phyloP scores from a whole-genome alignment of 352 stramenopile genomes.

The Phytopythium mirpurense region DNA sequence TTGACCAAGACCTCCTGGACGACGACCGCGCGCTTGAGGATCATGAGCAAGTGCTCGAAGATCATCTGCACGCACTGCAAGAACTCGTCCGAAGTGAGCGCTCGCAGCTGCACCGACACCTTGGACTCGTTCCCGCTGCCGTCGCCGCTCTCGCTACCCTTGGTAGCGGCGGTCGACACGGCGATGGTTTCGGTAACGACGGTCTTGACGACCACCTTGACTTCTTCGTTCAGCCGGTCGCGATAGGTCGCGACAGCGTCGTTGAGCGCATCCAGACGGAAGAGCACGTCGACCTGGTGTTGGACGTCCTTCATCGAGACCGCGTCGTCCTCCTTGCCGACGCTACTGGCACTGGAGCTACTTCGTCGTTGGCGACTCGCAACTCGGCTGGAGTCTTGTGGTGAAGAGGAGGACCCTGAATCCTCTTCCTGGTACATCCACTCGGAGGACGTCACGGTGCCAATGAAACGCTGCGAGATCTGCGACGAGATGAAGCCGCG shows the following conservation, averaged over 20 bases:
- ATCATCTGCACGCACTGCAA: constrained; percentile 87
- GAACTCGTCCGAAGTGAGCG: constrained; percentile 80
- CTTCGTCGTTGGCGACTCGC: constrained; percentile 1
- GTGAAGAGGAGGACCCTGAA: neutral
- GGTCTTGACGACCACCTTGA: constrained; percentile 84
- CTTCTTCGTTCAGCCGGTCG: constrained; percentile 81
- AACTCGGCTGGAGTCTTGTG: neutral
- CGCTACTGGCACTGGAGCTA: constrained; percentile 12
- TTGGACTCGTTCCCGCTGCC: constrained; percentile 48
- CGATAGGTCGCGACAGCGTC: constrained; percentile 74
- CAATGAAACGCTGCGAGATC: constrained; percentile 79
- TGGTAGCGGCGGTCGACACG: constrained; percentile 50
- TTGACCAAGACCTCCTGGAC: constrained; percentile 68
- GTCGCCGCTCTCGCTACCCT: constrained; percentile 5
- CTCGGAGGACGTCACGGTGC: constrained; percentile 69
- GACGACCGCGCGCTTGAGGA: constrained; percentile 73
- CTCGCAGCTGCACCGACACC: constrained; percentile 74
- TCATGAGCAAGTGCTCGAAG: constrained; percentile 83
- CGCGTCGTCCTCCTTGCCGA: constrained; percentile 27
- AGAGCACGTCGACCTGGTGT: constrained; percentile 62
- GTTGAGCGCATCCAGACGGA: constrained; percentile 63
- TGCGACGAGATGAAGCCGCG: constrained; percentile 63
- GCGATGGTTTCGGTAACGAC: constrained; percentile 87
- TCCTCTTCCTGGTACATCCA: constrained; percentile 78
- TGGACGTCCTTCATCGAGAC: constrained; percentile 37